phyloP scores from a whole-genome alignment of 169 alveolate species.

The Plasmodium falciparum region DNA sequence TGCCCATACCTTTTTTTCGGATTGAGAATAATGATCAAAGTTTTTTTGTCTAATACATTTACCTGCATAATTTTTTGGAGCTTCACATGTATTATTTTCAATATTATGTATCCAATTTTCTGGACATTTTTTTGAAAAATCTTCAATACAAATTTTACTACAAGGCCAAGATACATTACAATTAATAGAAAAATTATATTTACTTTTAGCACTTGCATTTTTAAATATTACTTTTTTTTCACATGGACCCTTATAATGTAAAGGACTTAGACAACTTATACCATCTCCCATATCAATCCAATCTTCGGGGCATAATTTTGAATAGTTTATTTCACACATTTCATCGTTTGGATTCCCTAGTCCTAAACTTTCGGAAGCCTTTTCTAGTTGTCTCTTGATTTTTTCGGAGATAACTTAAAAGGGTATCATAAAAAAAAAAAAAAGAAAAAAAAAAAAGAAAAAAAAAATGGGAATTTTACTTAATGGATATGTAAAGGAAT shows the following conservation, averaged over 20 bases:
- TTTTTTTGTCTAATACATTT: constrained; percentile 79
- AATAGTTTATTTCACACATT: constrained; percentile 80
- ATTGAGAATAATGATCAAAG: constrained; percentile 75
- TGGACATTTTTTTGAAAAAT: constrained; percentile 26
- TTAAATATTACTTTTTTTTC: constrained; percentile 40
- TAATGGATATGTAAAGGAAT: neutral
- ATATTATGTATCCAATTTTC: constrained; percentile 56
- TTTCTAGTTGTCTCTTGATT: constrained; percentile 68
- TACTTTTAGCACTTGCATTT: constrained; percentile 41
- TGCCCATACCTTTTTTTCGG: constrained; percentile 78
- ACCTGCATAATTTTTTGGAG: constrained; percentile 77
- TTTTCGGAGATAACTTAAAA: constrained; percentile 76
- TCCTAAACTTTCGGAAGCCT: constrained; percentile 76
- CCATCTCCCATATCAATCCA: constrained; percentile 80
- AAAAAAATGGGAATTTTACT: no score
- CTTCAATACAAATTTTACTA: constrained; percentile 10
- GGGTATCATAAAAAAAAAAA: neutral
- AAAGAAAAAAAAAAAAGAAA: no score
- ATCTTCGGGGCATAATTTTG: constrained; percentile 85
- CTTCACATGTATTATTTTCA: constrained; percentile 79
- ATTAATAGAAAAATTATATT: constrained; percentile 30
- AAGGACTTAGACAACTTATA: constrained; percentile 69
- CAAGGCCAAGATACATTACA: constrained; percentile 76
- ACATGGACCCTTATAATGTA: constrained; percentile 44
- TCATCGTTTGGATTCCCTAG: constrained; percentile 77